A percentile compares a stretch with the other conserved stretches of the same genome.
Conservation (phyloP, 140 eudicot species). For the Senecio squalidus region DNA sequence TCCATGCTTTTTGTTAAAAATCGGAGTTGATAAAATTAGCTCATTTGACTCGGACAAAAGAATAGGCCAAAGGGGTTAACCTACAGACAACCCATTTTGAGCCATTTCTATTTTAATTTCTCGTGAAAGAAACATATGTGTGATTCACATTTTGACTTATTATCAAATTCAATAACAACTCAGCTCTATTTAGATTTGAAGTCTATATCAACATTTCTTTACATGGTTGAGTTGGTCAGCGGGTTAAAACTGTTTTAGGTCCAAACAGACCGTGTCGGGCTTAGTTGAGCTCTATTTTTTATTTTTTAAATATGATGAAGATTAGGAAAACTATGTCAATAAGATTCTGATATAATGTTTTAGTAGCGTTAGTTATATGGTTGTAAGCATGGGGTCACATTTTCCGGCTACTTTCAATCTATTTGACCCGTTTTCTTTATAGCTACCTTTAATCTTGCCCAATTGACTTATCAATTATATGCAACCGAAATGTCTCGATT, state of each 20-base stretch:
- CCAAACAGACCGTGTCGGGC: background rate
- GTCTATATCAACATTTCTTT: background rate
- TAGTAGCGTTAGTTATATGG: background rate
- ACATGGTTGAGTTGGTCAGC: background rate
- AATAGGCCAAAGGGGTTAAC: background rate
- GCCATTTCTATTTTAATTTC: background rate
- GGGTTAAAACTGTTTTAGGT: background rate
- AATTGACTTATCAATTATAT: too few relatives aligned
- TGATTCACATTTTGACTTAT: background rate
- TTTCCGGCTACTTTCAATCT: too few relatives aligned
- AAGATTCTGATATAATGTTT: background rate
- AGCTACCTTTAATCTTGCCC: too few relatives aligned
- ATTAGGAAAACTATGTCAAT: background rate
- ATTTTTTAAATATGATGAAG: background rate
- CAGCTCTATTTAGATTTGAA: background rate
- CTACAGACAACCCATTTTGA: background rate
- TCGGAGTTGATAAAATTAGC: conserved; percentile 1
- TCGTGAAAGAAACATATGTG: background rate
- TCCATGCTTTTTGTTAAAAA: background rate
- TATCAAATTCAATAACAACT: background rate
- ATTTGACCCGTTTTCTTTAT: too few relatives aligned
- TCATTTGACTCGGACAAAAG: background rate
- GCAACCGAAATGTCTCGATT: too few relatives aligned
- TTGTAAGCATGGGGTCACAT: too few relatives aligned
- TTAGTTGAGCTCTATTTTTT: background rate